phyloP scores from a whole-genome alignment of 495 filamentous ascomycete genomes.

The Alectoria sarmentosa region DNA sequence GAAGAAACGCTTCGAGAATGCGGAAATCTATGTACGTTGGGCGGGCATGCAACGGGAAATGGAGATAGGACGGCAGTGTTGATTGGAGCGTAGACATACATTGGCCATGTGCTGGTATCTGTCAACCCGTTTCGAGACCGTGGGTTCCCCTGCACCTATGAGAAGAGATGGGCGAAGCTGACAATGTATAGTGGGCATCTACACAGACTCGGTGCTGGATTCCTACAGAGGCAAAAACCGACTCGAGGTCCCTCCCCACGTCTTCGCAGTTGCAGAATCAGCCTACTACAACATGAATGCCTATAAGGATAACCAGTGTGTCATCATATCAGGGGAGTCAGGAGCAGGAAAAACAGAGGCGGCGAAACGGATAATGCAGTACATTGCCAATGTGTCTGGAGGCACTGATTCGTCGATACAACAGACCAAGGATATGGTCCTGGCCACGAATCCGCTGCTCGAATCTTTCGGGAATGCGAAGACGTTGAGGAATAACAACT shows the following conservation, averaged over 20 bases:
- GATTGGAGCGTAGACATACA: slow-evolving; percentile 67
- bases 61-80: slow-evolving; percentile 26
- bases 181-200: slow-evolving; percentile 72
- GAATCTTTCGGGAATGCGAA: slow-evolving; percentile 99
- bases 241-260: slow-evolving; percentile 90
- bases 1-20: slow-evolving; percentile 93
- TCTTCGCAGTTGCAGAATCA: slow-evolving; percentile 95
- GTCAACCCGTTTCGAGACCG: slow-evolving; percentile 97
- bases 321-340: slow-evolving; percentile 98
- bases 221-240: slow-evolving; percentile 95
- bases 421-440: slow-evolving; percentile 96
- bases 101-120: slow-evolving; percentile 98
- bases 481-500: slow-evolving; percentile 97
- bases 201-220: slow-evolving; percentile 85
- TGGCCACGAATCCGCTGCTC: slow-evolving; percentile 93
- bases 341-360: slow-evolving; percentile 99
- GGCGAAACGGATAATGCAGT: slow-evolving; percentile 98
- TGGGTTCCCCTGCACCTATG: slow-evolving; percentile 35
- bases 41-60: neutral
- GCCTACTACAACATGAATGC: slow-evolving; percentile 99
- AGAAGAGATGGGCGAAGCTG: slow-evolving; percentile 12
- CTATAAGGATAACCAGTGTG: slow-evolving; percentile 98
- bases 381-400: slow-evolving; percentile 94
- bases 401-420: slow-evolving; percentile 88
- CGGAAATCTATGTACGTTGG: slow-evolving; percentile 81